Evolutionary conservation across 257 asterid genomes (phyloP), one percentile per base, ranked within the genome.

Genomic region (Nicotiana otophora): DNA sequence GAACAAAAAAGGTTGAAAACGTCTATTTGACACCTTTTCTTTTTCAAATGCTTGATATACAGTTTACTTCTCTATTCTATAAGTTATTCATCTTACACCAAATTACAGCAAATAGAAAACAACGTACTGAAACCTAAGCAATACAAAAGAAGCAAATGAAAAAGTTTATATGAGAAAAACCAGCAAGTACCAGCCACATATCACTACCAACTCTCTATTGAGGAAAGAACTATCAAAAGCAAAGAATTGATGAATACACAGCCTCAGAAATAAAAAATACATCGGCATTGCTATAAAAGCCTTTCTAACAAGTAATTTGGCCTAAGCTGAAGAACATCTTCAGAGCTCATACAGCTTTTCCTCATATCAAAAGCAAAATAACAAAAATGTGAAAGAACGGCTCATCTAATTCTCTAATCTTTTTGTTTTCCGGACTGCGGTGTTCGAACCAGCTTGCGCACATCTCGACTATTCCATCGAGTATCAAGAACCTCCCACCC

Each of bases 391-490:
- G 16, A 53, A 53, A 53, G 48, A 66, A 31, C 31, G 16, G 19
- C 15, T 66, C 62, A 26, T 74, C 42, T 48, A 74, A 74, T 74
- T 46, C 77, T 69, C 80, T 42, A 72, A 72, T 46, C 61, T 42
- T 42, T 42, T 9, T 28, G 26, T 1, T 42, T 42, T 42, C 10
- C 1, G 0, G 1, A 42, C 3, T 11, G 51, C 10, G 12, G 12
- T 42, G 51, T 11, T 11, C 51, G 12, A 12, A 42, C 51, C 12
- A 42, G 2, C 51, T 9, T 42, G 51, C 51, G 12, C 51, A 11
- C 51, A 42, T 3, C 12, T 42, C 12, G 12, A 42, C 51, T 42
- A 42, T 42, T 42, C 11, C 51, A 42, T 42, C 51, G 4, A 42
- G 51, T 42, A 8, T 8, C 12, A 2, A 42, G 10, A 42, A 42